Evolutionary conservation across 164 flowering plant species (phyloP), one percentile per base, ranked within the genome.

Genomic region (Paratinospora sagittata): DNA sequence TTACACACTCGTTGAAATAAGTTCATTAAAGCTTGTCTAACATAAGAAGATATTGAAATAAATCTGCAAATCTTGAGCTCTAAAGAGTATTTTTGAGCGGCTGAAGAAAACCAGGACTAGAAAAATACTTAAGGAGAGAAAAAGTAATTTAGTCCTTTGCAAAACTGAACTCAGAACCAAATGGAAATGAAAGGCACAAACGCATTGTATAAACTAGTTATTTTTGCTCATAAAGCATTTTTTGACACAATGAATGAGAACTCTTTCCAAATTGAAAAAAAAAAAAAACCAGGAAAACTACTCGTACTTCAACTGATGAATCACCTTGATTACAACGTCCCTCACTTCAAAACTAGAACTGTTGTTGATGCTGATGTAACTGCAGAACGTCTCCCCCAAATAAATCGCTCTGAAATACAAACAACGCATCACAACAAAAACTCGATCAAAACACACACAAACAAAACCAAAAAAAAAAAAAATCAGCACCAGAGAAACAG

Each of bases 371-470:
- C 99, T 95, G 41, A 95, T 83, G 69, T 95, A 95, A 81, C 97
- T 92, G 80, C 95, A 91, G 75, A 95, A 95, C 0, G 98, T 91
- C 86, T 95, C 99, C 64, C 99, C 99, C 52, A 95, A 77, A 78
- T 95, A 95, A 71, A 95, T 95, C 27, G 99, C 96, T 75, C 98
- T 93, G 84, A 67, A 58, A 41, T 24, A 13, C 62, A 17, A 55
- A 8, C 45, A 60, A 2, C 41, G 36, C 3, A 16, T 39, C 13
- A 41, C 34, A 30, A 30, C 34, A 30, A 30, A 14, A 62, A 67
- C 30, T 41, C 57, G 3, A 67, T 66, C 23, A 34, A 62, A 63
- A n/a, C n/a, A 4, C 34, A 30, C 4, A 30, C 3, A 30, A 65
- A 63, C n/a, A 39, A n/a, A n/a, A n/a, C n/a, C n/a, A n/a, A n/a